phyloP scores from a whole-genome alignment of 495 filamentous ascomycete genomes.

The Penicillium bialowiezense region DNA sequence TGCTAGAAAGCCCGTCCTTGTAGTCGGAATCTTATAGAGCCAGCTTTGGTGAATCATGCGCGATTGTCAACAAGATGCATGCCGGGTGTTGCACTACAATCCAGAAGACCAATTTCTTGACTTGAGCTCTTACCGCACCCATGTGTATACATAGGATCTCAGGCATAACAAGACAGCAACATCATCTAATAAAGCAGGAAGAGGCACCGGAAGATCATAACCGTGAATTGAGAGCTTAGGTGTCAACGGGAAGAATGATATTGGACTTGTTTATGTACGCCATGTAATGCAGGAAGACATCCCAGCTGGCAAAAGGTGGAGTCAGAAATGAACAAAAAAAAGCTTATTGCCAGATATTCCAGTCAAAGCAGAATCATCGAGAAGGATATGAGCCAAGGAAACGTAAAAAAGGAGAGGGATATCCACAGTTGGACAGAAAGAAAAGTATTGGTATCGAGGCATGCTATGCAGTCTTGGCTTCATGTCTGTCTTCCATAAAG shows the following conservation, averaged over 20 bases:
- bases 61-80: too few species aligned
- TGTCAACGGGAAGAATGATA: background rate
- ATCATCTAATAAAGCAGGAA: too few species aligned
- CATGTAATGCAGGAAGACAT: constrained; percentile 28
- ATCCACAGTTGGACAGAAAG: constrained; percentile 3
- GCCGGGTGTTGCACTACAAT: too few species aligned
- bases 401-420: constrained; percentile 9
- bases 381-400: background rate
- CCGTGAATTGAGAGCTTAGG: background rate
- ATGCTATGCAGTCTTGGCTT: background rate
- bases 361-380: constrained; percentile 12
- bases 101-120: too few species aligned
- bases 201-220: too few species aligned
- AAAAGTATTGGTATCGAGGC: background rate
- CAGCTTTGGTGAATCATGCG: too few species aligned
- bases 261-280: constrained; percentile 24
- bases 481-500: background rate
- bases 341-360: constrained; percentile 10
- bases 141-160: too few species aligned
- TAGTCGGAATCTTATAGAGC: too few species aligned
- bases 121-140: too few species aligned
- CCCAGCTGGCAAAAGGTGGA: constrained; percentile 3
- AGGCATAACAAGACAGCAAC: too few species aligned
- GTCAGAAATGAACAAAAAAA: constrained; percentile 5
- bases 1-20: too few species aligned